Evolutionary conservation across 352 stramenopile genomes (phyloP).

Genomic region (Phytophthora sp.): DNA sequence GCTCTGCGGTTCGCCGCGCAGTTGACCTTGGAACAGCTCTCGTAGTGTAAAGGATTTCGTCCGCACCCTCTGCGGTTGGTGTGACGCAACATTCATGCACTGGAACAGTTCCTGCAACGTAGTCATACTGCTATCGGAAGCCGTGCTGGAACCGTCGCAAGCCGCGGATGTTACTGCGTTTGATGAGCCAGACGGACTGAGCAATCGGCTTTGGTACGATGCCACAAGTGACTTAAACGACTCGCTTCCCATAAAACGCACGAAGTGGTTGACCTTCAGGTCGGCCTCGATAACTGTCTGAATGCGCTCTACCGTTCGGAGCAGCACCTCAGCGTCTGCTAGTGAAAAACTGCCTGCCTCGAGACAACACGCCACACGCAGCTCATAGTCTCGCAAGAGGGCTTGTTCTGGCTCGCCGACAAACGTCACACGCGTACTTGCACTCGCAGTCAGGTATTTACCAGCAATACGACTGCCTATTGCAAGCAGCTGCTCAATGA

Average conservation of each 20-base stretch:
- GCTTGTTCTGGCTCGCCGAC: slow-evolving; percentile 67
- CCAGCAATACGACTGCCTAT: slow-evolving; percentile 58
- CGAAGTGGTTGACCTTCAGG: slow-evolving; percentile 87
- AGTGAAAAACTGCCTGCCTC: slow-evolving; percentile 74
- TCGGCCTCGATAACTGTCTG: slow-evolving; percentile 71
- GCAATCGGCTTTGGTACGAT: slow-evolving; percentile 75
- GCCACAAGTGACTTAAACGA: slow-evolving; percentile 82
- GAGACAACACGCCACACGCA: slow-evolving; percentile 59
- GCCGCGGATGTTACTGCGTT: slow-evolving; percentile 17
- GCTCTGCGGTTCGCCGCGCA: slow-evolving; percentile 63
- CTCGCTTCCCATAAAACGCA: slow-evolving; percentile 84
- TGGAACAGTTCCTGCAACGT: slow-evolving; percentile 88
- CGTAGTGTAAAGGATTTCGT: slow-evolving; percentile 74
- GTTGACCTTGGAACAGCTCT: slow-evolving; percentile 68
- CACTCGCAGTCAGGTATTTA: slow-evolving; percentile 65
- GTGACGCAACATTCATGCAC: slow-evolving; percentile 87
- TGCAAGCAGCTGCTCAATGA: slow-evolving; percentile 75
- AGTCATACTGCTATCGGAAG: slow-evolving; percentile 81
- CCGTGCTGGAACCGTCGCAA: slow-evolving; percentile 45
- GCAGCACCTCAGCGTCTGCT: slow-evolving; percentile 63
- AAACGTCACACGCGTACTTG: slow-evolving; percentile 71
- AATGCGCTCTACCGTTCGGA: slow-evolving; percentile 61
- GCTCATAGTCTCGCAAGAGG: slow-evolving; percentile 65
- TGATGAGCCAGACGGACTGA: slow-evolving; percentile 65
- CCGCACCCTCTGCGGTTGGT: slow-evolving; percentile 76